A percentile compares a stretch with the other conserved stretches of the same genome.
Conservation (phyloP, 768 basidiomycete genomes). For the Mycena latifolia region DNA sequence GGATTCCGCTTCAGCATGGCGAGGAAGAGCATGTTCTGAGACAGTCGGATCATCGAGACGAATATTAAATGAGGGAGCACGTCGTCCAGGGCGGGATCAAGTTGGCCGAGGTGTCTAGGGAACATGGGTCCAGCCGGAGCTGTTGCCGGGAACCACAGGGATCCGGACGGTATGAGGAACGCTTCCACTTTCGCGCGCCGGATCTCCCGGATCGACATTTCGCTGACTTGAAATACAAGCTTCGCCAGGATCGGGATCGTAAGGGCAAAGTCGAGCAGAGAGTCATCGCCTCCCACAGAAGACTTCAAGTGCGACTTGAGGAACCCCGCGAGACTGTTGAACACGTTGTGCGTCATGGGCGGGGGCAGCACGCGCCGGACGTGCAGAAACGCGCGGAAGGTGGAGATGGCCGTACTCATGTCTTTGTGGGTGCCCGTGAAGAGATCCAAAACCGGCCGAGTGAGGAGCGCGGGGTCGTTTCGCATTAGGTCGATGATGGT, state of each 20-base stretch:
- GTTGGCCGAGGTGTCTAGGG: conserved; percentile 56
- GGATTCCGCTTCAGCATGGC: conserved; percentile 73
- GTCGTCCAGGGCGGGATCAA: conserved; percentile 52
- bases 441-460: conserved; percentile 71
- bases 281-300: conserved; percentile 57
- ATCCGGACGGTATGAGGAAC: conserved; percentile 76
- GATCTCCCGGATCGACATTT: conserved; percentile 78
- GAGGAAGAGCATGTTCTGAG: conserved; percentile 79
- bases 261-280: conserved; percentile 66
- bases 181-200: conserved; percentile 78
- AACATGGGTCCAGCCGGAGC: conserved; percentile 74
- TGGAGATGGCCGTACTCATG: conserved; percentile 60
- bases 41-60: conserved; percentile 73
- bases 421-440: conserved; percentile 65
- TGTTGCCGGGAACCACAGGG: conserved; percentile 74
- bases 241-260: conserved; percentile 69
- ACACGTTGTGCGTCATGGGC: conserved; percentile 71
- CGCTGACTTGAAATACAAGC: conserved; percentile 74
- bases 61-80: conserved; percentile 60
- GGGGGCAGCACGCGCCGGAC: conserved; percentile 70
- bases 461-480: conserved; percentile 78
- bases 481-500: conserved; percentile 76
- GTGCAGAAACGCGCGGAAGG: conserved; percentile 70
- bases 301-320: conserved; percentile 60
- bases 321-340: conserved; percentile 79